Conservation (phyloP, 441 rosid species). For the Biscutella auriculata region DNA sequence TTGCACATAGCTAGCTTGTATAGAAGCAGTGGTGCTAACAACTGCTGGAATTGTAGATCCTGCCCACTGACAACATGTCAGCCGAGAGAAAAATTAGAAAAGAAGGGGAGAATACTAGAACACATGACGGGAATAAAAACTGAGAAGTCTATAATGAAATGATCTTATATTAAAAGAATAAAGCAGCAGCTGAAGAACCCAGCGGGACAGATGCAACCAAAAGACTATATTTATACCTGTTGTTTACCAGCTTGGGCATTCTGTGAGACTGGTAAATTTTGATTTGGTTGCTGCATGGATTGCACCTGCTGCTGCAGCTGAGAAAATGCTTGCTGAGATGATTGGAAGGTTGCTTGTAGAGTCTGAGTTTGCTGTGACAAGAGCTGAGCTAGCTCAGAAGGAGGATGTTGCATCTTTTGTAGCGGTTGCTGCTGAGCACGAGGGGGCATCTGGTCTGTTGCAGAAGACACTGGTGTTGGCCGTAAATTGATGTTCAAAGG, state of each 20-base stretch:
- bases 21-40: slow-evolving; percentile 31
- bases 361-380: slow-evolving; percentile 84
- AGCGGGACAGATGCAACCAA: background rate
- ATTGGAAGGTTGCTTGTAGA: slow-evolving; percentile 81
- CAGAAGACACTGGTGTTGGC: slow-evolving; percentile 30
- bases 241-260: slow-evolving; percentile 47
- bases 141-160: slow-evolving; percentile 1
- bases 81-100: slow-evolving; percentile 5
- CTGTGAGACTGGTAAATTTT: slow-evolving; percentile 39
- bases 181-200: background rate
- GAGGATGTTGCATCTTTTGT: slow-evolving; percentile 72
- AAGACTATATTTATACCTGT: slow-evolving; percentile 44
- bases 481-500: slow-evolving; percentile 42
- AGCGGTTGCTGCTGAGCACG: slow-evolving; percentile 48
- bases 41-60: slow-evolving; percentile 36
- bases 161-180: background rate
- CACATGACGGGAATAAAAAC: background rate
- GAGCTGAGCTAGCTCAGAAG: slow-evolving; percentile 88
- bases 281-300: slow-evolving; percentile 80
- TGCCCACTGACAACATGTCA: slow-evolving; percentile 47
- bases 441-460: slow-evolving; percentile 43
- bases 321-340: slow-evolving; percentile 92
- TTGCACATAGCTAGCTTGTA: slow-evolving; percentile 37
- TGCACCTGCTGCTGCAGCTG: slow-evolving; percentile 89
- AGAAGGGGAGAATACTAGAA: background rate